These are phyloP conservation scores for Mytilinidion resinicola DNA, from an alignment of 495 filamentous ascomycete species.

Conservation along the genomic window DNA sequence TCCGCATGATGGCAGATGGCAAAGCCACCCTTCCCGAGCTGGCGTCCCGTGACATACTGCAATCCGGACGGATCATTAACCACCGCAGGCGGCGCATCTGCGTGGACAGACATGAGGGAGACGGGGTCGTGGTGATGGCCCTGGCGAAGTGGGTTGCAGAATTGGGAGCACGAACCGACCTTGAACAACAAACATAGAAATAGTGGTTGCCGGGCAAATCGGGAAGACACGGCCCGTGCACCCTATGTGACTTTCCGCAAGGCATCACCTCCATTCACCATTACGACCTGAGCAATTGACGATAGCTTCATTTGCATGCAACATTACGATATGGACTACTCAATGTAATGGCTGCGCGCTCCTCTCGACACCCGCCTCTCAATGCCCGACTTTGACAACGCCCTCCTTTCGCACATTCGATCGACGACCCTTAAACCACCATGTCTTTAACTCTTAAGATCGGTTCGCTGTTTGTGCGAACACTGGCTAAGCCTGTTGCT, in stretches of 20 bases:
- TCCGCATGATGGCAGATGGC: slow-evolving; percentile 83
- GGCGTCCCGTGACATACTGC: slow-evolving; percentile 72
- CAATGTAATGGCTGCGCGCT: too few species aligned
- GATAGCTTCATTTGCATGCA: too few species aligned
- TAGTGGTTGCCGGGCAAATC: slow-evolving; percentile 18
- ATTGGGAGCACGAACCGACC: background rate
- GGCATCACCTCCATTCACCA: too few species aligned
- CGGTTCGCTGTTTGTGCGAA: slow-evolving; percentile 59
- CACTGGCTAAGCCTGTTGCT: slow-evolving; percentile 66
- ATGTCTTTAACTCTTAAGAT: slow-evolving; percentile 67
- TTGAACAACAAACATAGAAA: slow-evolving; percentile 18
- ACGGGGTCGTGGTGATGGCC: slow-evolving; percentile 7
- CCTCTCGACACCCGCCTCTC: too few species aligned
- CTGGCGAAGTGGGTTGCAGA: slow-evolving; percentile 11
- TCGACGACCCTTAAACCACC: background rate
- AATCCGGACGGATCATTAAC: slow-evolving; percentile 73
- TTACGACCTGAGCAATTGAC: too few species aligned
- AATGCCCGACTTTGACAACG: too few species aligned
- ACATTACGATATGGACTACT: too few species aligned
- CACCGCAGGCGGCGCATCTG: slow-evolving; percentile 52
- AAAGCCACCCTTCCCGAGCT: slow-evolving; percentile 90
- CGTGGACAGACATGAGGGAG: slow-evolving; percentile 37
- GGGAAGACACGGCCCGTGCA: background rate
- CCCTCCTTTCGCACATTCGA: too few species aligned
- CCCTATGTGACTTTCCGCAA: too few species aligned